Conservation (phyloP, 192 early-diverging fungal species). For the Mortierella claussenii region DNA sequence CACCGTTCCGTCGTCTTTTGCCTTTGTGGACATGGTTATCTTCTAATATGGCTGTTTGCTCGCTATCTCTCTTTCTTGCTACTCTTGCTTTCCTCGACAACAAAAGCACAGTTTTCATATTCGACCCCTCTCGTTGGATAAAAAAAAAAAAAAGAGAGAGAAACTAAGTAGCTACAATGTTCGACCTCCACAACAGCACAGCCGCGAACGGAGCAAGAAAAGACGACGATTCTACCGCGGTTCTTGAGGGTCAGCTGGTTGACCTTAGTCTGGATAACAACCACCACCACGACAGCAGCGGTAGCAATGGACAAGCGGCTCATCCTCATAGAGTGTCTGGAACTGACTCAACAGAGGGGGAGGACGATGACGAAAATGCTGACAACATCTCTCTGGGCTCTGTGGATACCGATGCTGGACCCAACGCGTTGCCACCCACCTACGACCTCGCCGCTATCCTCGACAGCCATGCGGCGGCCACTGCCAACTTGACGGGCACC, state of each 20-base stretch:
- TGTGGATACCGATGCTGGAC: slow-evolving; percentile 26
- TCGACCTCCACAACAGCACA: background rate
- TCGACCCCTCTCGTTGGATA: too few relatives aligned
- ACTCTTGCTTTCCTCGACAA: too few relatives aligned
- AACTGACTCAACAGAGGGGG: slow-evolving; percentile 9
- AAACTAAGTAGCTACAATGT: background rate
- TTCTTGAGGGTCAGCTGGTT: slow-evolving; percentile 26
- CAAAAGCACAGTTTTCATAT: too few relatives aligned
- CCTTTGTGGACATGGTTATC: too few relatives aligned
- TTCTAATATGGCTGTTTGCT: too few relatives aligned
- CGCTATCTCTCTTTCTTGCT: too few relatives aligned
- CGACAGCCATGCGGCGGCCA: slow-evolving; percentile 26
- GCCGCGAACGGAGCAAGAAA: background rate
- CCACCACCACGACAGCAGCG: background rate
- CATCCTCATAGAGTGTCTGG: slow-evolving; percentile 1
- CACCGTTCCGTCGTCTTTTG: too few relatives aligned
- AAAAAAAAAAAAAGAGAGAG: background rate
- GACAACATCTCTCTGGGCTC: slow-evolving; percentile 49
- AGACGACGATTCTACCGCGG: background rate
- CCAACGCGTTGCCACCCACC: slow-evolving; percentile 36
- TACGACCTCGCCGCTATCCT: slow-evolving; percentile 45
- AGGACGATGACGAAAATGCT: slow-evolving; percentile 27
- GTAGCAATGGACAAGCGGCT: too few relatives aligned
- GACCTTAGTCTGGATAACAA: slow-evolving; percentile 13
- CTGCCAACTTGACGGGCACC: background rate